phyloP scores from a whole-genome alignment of 2,329 filamentous ascomycete species.

The Atkinsonella hypoxylon region DNA sequence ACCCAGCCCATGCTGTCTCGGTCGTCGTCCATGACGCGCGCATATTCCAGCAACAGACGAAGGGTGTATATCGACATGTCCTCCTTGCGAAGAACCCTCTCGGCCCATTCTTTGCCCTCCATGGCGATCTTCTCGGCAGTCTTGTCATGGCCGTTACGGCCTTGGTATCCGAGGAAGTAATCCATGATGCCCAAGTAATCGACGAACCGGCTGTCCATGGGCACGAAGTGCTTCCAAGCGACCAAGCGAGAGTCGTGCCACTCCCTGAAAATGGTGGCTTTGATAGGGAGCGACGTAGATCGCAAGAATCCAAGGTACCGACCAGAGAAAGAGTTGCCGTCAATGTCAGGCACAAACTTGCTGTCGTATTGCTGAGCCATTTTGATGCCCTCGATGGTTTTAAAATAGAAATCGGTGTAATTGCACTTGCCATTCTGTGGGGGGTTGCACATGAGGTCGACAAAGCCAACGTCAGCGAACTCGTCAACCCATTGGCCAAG shows the following conservation, averaged over 20 bases:
- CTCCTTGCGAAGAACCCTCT: slow-evolving; percentile 53
- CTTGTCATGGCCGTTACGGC: slow-evolving; percentile 36
- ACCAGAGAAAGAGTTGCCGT: slow-evolving; percentile 61
- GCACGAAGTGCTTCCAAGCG: slow-evolving; percentile 71
- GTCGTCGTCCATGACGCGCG: slow-evolving; percentile 38
- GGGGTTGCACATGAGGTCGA: slow-evolving; percentile 40
- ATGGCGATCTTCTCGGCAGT: slow-evolving; percentile 52
- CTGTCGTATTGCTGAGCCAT: slow-evolving; percentile 42
- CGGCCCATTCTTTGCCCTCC: slow-evolving; percentile 56
- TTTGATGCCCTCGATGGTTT: slow-evolving; percentile 24
- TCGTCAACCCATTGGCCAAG: slow-evolving; percentile 37
- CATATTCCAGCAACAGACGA: slow-evolving; percentile 53
- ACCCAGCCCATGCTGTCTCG: slow-evolving; percentile 44
- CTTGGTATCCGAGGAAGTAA: slow-evolving; percentile 55
- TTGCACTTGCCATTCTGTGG: slow-evolving; percentile 26
- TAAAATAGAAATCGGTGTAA: slow-evolving; percentile 37
- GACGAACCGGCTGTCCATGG: slow-evolving; percentile 61
- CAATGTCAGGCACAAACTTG: slow-evolving; percentile 67
- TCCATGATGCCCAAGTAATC: slow-evolving; percentile 64
- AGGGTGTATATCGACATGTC: slow-evolving; percentile 65
- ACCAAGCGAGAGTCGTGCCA: slow-evolving; percentile 69
- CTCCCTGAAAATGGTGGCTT: slow-evolving; percentile 65
- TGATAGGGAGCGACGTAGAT: slow-evolving; percentile 60
- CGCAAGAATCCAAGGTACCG: slow-evolving; percentile 58
- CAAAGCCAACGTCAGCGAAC: slow-evolving; percentile 40